A percentile compares a stretch with the other conserved stretches of the same genome.
Conservation (phyloP, 495 filamentous ascomycete species). For the Letharia columbiana region DNA sequence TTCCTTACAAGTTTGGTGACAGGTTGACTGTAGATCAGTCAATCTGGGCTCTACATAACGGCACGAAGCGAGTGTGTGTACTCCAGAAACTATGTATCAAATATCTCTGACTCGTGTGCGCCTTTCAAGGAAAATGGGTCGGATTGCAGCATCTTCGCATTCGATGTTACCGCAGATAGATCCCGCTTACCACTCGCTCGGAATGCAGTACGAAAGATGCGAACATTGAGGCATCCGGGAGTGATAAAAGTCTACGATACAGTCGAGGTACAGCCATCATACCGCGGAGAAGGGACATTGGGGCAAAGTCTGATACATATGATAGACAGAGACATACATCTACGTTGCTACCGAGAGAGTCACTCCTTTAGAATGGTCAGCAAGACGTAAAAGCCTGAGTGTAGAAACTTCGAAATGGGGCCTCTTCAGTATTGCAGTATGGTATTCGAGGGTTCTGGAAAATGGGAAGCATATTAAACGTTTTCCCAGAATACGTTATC, state of each 20-base stretch:
- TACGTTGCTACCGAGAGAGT: constrained; percentile 93
- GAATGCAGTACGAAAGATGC: constrained; percentile 84
- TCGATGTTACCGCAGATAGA: constrained; percentile 73
- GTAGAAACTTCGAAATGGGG: constrained; percentile 96
- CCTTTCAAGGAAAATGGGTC: constrained; percentile 72
- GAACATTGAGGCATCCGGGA: constrained; percentile 87
- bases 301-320: constrained; percentile 18
- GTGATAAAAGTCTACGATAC: constrained; percentile 89
- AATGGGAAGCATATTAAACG: background rate
- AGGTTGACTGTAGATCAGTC: constrained; percentile 78
- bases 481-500: constrained; percentile 67
- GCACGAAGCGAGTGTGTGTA: constrained; percentile 68
- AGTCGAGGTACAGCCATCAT: constrained; percentile 62
- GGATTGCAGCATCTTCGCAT: constrained; percentile 91
- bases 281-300: background rate
- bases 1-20: constrained; percentile 87
- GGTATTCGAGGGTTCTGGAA: constrained; percentile 18
- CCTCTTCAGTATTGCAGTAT: constrained; percentile 72
- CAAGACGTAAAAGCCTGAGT: constrained; percentile 71
- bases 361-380: constrained; percentile 74
- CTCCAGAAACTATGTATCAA: constrained; percentile 4
- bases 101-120: constrained; percentile 13
- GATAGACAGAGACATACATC: constrained; percentile 78
- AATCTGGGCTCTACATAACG: constrained; percentile 89
- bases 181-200: constrained; percentile 74